phyloP scores from a whole-genome alignment of 2,329 filamentous ascomycete genomes.

The Hortaea werneckii region DNA sequence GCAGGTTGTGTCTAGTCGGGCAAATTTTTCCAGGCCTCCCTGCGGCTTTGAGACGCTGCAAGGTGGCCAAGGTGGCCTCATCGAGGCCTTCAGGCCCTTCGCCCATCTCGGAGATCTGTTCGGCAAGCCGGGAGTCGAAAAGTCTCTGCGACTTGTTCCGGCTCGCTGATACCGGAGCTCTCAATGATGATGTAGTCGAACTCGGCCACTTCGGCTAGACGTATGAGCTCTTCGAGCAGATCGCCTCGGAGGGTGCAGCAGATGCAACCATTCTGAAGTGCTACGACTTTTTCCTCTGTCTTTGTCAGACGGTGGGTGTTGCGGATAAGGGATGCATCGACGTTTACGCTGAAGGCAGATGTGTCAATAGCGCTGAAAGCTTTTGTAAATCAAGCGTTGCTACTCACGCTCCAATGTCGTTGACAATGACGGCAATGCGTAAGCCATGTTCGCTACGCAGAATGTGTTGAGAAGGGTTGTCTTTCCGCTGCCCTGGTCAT shows the following conservation, averaged over 20 bases:
- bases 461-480: too few species aligned
- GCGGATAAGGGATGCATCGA: too few species aligned
- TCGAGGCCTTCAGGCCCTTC: constrained; percentile 13
- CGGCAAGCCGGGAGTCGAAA: constrained; percentile 45
- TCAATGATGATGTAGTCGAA: constrained; percentile 67
- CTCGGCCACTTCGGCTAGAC: constrained; percentile 49
- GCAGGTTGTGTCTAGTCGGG: constrained; percentile 59
- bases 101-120: constrained; percentile 23
- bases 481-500: too few species aligned
- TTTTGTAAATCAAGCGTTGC: too few species aligned
- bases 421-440: too few species aligned
- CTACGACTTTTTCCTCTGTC: constrained; percentile 25
- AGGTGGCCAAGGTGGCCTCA: constrained; percentile 14
- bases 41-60: constrained; percentile 30
- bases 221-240: constrained; percentile 58
- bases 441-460: too few species aligned
- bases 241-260: constrained; percentile 67
- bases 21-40: constrained; percentile 57
- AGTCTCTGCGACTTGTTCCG: constrained; percentile 64
- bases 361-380: too few species aligned
- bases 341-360: too few species aligned
- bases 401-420: too few species aligned
- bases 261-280: constrained; percentile 50
- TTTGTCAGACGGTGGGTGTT: constrained; percentile 21
- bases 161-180: constrained; percentile 62